Percentiles rank a stretch among this genome's conserved stretches.
phyloP scores from a whole-genome alignment of 305 asterid genomes.

The Plantago lanceolata region DNA sequence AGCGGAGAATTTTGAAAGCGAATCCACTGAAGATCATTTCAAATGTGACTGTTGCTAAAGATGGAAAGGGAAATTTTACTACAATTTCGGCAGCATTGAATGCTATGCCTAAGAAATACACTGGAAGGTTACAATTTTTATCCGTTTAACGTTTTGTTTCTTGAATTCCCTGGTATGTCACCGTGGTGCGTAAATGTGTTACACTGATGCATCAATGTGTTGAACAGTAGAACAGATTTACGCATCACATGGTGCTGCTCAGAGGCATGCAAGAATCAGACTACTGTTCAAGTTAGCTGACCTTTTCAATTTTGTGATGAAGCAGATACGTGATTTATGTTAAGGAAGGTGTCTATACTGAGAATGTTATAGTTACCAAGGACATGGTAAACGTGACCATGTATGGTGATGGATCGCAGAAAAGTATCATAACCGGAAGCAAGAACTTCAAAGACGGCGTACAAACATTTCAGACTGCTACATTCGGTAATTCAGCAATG shows the following conservation, averaged over 20 bases:
- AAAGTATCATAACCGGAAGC: constrained; percentile 64
- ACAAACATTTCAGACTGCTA: constrained; percentile 65
- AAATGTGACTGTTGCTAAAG: constrained; percentile 66
- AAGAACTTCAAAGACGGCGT: constrained; percentile 70
- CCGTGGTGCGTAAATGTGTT: too few relatives aligned
- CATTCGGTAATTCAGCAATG: constrained; percentile 51
- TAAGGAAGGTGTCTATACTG: constrained; percentile 68
- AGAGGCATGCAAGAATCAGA: too few relatives aligned
- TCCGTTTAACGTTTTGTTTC: background rate
- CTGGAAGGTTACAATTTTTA: constrained; percentile 45
- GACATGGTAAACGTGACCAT: constrained; percentile 71
- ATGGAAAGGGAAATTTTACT: constrained; percentile 56
- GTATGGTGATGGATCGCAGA: constrained; percentile 86
- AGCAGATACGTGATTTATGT: constrained; percentile 67
- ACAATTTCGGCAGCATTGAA: constrained; percentile 57
- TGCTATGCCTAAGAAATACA: constrained; percentile 49
- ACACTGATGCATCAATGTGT: background rate
- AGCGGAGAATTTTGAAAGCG: constrained; percentile 45
- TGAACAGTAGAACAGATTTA: background rate
- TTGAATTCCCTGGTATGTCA: background rate
- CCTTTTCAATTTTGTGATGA: constrained; percentile 1
- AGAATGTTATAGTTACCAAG: constrained; percentile 54
- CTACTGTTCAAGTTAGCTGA: too few relatives aligned
- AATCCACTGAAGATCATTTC: constrained; percentile 34
- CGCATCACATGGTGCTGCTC: too few relatives aligned